Conservation (phyloP, 768 basidiomycete genomes). For the Agaricus blazei region DNA sequence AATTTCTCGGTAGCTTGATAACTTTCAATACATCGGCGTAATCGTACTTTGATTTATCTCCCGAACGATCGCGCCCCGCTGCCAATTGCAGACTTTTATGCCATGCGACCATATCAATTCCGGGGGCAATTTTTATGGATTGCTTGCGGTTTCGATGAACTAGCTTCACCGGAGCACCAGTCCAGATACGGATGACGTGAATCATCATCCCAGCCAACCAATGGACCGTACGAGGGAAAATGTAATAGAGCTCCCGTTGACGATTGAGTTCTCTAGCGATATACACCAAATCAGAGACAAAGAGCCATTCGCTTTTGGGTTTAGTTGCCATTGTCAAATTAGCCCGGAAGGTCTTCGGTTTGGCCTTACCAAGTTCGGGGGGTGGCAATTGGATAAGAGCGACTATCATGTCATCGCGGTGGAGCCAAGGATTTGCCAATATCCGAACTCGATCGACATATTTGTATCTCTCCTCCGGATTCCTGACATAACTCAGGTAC, state of each 20-base stretch:
- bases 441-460: constrained; percentile 1
- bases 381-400: neutral
- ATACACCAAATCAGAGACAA: neutral
- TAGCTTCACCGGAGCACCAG: neutral
- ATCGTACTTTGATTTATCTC: neutral
- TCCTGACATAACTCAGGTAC: neutral
- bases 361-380: neutral
- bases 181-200: neutral
- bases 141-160: neutral
- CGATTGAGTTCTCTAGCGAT: neutral
- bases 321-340: neutral
- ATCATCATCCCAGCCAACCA: constrained; percentile 1
- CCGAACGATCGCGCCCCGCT: neutral
- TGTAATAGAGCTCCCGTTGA: neutral
- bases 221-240: neutral
- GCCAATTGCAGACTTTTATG: neutral
- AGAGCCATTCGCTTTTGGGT: neutral
- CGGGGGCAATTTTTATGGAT: neutral
- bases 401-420: neutral
- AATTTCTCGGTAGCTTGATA: constrained; percentile 1
- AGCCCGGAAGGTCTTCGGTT: neutral
- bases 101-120: neutral
- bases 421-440: neutral
- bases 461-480: neutral
- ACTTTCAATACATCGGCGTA: neutral